phyloP scores from a whole-genome alignment of 139 green algal species.

The Closterium sp. region DNA sequence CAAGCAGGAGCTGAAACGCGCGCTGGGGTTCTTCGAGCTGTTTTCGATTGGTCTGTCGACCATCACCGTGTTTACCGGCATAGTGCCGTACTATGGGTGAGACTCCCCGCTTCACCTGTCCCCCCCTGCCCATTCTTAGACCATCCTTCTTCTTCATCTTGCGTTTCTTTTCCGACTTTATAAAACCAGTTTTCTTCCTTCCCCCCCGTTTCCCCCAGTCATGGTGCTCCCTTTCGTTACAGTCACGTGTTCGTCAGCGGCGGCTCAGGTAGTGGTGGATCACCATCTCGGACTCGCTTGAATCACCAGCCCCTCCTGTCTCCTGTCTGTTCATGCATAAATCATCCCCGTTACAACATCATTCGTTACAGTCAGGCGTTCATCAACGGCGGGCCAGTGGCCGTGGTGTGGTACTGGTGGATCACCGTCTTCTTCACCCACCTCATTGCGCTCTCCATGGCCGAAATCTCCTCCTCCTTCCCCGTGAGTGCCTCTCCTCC shows the following conservation, averaged over 20 bases:
- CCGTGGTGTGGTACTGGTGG: constrained; percentile 59
- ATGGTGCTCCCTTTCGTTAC: too few species aligned
- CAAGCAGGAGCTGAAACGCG: constrained; percentile 32
- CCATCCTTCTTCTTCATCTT: background rate
- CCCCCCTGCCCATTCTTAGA: background rate
- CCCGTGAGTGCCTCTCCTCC: constrained; percentile 28
- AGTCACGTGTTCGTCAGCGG: too few species aligned
- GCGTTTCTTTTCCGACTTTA: background rate
- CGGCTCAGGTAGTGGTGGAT: too few species aligned
- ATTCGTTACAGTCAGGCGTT: constrained; percentile 20
- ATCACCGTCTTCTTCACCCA: constrained; percentile 45
- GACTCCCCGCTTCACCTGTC: too few species aligned
- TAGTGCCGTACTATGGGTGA: constrained; percentile 9
- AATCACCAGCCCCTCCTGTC: too few species aligned
- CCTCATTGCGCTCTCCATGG: constrained; percentile 52
- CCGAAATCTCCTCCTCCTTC: constrained; percentile 56
- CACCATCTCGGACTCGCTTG: too few species aligned
- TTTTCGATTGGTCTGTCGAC: background rate
- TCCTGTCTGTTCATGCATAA: too few species aligned
- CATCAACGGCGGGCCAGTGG: constrained; percentile 53
- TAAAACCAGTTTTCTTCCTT: too few species aligned
- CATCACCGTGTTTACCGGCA: constrained; percentile 19
- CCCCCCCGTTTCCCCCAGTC: background rate
- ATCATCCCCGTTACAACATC: too few species aligned
- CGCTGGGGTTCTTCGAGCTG: constrained; percentile 11